These are phyloP conservation scores for Boletus eberwhitei DNA, from an alignment of 768 basidiomycete genomes.

Conservation along the genomic window DNA sequence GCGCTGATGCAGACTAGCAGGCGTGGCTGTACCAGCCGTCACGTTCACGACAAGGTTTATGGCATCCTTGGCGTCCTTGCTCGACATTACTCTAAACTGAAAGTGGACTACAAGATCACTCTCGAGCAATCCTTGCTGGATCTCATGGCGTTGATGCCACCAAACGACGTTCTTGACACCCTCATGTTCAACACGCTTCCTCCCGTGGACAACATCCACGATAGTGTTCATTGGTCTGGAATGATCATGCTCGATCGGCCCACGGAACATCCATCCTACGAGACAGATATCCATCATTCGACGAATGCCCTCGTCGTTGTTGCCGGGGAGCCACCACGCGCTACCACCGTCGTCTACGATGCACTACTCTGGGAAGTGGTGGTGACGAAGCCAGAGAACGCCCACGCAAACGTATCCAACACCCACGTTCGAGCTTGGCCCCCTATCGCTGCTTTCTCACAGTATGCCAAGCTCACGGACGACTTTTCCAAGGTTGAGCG, in stretches of 20 bases:
- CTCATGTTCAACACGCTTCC: conserved; percentile 10
- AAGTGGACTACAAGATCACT: not conserved
- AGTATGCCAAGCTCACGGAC: not conserved
- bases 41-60: conserved; percentile 7
- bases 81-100: not conserved
- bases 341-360: not conserved
- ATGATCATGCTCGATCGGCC: conserved; percentile 5
- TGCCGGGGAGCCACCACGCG: not conserved
- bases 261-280: conserved; percentile 11
- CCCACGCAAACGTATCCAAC: not conserved
- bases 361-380: conserved; percentile 6
- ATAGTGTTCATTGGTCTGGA: conserved; percentile 6
- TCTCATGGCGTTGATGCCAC: conserved; percentile 7
- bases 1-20: conserved; percentile 8
- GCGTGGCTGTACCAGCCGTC: not conserved
- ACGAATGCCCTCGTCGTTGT: not conserved
- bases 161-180: conserved; percentile 9
- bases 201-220: not conserved
- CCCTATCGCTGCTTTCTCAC: not conserved
- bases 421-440: not conserved
- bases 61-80: conserved; percentile 8
- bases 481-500: conserved; percentile 7
- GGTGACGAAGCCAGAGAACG: not conserved
- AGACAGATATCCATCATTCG: conserved; percentile 2
- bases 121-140: not conserved